These are phyloP conservation scores for Blastobotrys robertii DNA, from an alignment of 805 yeast species.

Conservation along the genomic window DNA sequence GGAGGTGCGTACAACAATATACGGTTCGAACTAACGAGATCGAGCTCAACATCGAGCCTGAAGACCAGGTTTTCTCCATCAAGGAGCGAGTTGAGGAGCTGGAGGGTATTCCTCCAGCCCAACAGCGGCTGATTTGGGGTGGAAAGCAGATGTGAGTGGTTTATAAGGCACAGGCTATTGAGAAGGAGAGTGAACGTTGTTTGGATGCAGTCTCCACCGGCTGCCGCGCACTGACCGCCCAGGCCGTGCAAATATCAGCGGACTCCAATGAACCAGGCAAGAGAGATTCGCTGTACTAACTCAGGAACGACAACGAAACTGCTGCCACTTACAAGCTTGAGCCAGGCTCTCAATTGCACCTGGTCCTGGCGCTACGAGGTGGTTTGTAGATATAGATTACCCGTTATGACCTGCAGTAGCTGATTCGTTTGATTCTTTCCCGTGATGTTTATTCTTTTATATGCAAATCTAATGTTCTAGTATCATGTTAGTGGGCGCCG, in stretches of 20 bases:
- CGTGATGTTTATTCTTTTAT: too few species aligned
- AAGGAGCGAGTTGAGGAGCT: constrained; percentile 91
- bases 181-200: too few species aligned
- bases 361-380: constrained; percentile 89
- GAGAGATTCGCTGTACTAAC: constrained; percentile 4
- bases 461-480: too few species aligned
- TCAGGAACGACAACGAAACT: constrained; percentile 63
- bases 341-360: constrained; percentile 81
- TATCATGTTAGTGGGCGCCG: too few species aligned
- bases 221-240: too few species aligned
- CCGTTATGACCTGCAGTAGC: too few species aligned
- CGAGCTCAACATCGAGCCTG: constrained; percentile 62
- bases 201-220: too few species aligned
- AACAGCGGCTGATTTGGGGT: constrained; percentile 80
- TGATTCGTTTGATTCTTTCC: too few species aligned
- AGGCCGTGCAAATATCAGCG: too few species aligned
- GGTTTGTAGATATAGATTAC: constrained; percentile 33
- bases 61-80: constrained; percentile 53
- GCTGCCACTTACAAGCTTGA: constrained; percentile 63
- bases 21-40: constrained; percentile 31
- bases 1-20: constrained; percentile 38
- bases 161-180: too few species aligned
- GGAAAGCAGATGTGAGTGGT: constrained; percentile 76
- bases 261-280: too few species aligned
- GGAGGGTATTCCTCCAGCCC: constrained; percentile 95